These are phyloP conservation scores for Pythium dissimile DNA, from an alignment of 352 stramenopile species.

Conservation along the genomic window DNA sequence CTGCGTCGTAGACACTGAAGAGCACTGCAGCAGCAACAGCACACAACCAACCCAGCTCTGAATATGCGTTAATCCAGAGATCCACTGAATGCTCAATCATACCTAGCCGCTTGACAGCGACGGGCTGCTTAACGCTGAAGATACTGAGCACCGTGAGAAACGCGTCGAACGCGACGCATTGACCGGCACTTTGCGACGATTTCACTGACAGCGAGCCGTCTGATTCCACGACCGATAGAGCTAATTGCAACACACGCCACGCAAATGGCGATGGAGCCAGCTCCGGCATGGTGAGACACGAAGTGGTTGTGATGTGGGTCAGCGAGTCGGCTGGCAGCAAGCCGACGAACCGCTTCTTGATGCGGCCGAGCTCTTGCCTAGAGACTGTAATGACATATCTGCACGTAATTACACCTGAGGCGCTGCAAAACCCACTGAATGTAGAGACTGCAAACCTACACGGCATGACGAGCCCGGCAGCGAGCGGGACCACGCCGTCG, in stretches of 20 bases:
- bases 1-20: conserved; percentile 39
- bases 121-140: conserved; percentile 37
- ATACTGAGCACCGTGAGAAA: conserved; percentile 34
- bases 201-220: neutral
- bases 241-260: conserved; percentile 9
- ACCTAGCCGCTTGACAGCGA: conserved; percentile 28
- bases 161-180: conserved; percentile 19
- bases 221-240: neutral
- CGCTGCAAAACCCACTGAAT: neutral
- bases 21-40: conserved; percentile 23
- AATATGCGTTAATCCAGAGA: neutral
- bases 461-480: conserved; percentile 12
- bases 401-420: neutral
- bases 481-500: conserved; percentile 6
- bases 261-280: conserved; percentile 25
- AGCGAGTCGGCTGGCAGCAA: conserved; percentile 22
- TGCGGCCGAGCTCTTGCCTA: conserved; percentile 31
- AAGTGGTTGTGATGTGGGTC: neutral
- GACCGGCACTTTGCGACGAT: neutral
- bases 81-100: too few species aligned
- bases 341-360: conserved; percentile 41
- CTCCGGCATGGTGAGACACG: conserved; percentile 29
- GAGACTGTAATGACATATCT: conserved; percentile 25
- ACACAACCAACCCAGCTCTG: neutral
- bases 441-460: conserved; percentile 24